Conservation (phyloP, 129 eudicot genomes). For the Artemisia argyi region DNA sequence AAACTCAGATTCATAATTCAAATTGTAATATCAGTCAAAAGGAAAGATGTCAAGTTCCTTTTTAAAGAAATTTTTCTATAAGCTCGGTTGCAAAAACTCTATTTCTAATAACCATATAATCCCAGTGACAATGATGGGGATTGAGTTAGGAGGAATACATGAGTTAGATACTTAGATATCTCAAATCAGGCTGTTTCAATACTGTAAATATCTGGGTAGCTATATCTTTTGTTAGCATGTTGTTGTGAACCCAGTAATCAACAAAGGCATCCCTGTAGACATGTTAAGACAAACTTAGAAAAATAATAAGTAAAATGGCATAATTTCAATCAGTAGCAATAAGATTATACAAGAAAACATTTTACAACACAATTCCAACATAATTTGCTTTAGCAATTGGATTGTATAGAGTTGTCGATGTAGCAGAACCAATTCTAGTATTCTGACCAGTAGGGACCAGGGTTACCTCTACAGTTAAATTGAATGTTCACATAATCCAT, state of each 20-base stretch:
- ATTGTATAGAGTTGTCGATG: too few species aligned
- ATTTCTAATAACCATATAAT: not conserved
- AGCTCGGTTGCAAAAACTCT: not conserved
- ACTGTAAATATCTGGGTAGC: conserved; percentile 67
- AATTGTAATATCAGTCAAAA: too few species aligned
- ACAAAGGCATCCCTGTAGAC: conserved; percentile 75
- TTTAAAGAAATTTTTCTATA: not conserved
- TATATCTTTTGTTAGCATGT: conserved; percentile 65
- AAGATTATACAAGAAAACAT: not conserved
- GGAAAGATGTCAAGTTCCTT: too few species aligned
- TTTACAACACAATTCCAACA: not conserved
- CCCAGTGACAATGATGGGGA: not conserved
- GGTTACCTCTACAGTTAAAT: too few species aligned
- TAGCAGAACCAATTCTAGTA: too few species aligned
- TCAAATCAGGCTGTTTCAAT: conserved; percentile 69
- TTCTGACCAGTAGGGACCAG: too few species aligned
- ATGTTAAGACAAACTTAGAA: conserved; percentile 3
- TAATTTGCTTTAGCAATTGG: not conserved
- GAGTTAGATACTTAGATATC: conserved; percentile 53
- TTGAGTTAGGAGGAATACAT: conserved; percentile 37
- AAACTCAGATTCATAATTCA: too few species aligned
- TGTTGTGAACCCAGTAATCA: conserved; percentile 75
- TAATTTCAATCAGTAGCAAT: not conserved
- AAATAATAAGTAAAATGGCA: not conserved
- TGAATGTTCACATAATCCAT: too few species aligned